Percentiles rank a stretch among this genome's conserved stretches.
Evolutionary conservation across 768 basidiomycete species (phyloP).

Genomic region (Auricularia sp.): DNA sequence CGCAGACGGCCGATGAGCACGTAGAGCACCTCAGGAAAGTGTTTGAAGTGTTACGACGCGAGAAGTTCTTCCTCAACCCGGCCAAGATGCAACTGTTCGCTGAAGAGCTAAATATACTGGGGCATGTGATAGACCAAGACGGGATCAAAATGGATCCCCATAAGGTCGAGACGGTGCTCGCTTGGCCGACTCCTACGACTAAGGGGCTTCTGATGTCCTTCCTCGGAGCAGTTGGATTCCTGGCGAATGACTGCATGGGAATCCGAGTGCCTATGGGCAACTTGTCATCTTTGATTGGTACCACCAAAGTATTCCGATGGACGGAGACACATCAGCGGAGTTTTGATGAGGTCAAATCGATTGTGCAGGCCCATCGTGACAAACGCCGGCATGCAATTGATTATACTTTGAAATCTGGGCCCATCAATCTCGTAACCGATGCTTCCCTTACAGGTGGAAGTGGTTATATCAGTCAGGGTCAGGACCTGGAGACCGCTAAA

Average conservation of each 20-base stretch:
- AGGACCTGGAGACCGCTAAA: not conserved
- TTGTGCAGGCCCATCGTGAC: conserved; percentile 16
- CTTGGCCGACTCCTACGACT: conserved; percentile 21
- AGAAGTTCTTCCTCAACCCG: conserved; percentile 2
- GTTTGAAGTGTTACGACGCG: conserved; percentile 8
- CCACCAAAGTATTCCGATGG: conserved; percentile 21
- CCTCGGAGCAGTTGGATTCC: conserved; percentile 21
- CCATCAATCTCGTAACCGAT: not conserved
- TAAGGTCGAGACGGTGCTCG: conserved; percentile 14
- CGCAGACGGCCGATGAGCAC: conserved; percentile 26
- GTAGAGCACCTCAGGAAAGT: conserved; percentile 9
- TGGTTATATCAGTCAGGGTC: conserved; percentile 1
- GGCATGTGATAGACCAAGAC: conserved; percentile 28
- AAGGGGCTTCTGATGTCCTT: conserved; percentile 27
- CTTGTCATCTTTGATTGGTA: conserved; percentile 16
- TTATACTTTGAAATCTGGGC: no score
- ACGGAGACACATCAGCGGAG: conserved; percentile 23
- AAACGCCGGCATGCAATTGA: conserved; percentile 16
- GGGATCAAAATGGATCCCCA: conserved; percentile 10
- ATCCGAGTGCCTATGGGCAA: conserved; percentile 32
- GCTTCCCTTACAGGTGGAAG: not conserved
- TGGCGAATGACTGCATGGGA: conserved; percentile 21
- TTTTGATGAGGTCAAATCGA: conserved; percentile 27
- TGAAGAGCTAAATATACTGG: conserved; percentile 19
- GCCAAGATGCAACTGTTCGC: conserved; percentile 9